Conservation (phyloP, 345 rosid species). For the Microcos paniculata region DNA sequence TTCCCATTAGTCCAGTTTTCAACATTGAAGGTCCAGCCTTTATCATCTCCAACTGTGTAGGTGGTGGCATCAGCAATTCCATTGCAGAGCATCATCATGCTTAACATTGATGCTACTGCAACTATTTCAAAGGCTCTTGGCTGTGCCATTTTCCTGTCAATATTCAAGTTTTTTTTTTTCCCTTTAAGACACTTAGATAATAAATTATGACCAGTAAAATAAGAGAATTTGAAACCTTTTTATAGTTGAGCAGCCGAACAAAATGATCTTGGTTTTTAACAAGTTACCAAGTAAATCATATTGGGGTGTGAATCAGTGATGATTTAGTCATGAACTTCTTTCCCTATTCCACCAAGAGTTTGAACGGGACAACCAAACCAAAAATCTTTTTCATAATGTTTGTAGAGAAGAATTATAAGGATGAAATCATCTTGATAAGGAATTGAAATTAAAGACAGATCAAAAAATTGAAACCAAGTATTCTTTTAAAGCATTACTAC, state of each 20-base stretch:
- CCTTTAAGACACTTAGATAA: neutral
- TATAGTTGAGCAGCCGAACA: no score
- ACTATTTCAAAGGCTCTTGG: neutral
- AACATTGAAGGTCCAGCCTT: neutral
- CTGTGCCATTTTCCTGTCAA: neutral
- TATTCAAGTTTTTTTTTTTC: no score
- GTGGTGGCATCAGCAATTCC: neutral
- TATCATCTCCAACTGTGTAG: neutral
- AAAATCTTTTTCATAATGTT: no score
- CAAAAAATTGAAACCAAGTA: no score
- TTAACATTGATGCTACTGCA: neutral
- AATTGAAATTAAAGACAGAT: no score
- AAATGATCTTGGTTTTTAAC: neutral
- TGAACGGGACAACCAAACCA: neutral
- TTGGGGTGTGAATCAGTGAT: no score
- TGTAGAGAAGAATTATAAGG: no score
- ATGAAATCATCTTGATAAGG: no score
- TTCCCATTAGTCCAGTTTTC: neutral
- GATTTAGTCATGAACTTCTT: no score
- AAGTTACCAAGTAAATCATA: neutral
- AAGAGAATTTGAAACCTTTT: no score
- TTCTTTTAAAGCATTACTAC: no score
- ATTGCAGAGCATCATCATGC: neutral
- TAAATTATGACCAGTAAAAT: no score
- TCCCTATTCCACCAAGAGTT: neutral